Percentiles rank a stretch among this genome's conserved stretches.
Conservation (phyloP, 345 rosid species). For the Lenwebbia sp. region DNA sequence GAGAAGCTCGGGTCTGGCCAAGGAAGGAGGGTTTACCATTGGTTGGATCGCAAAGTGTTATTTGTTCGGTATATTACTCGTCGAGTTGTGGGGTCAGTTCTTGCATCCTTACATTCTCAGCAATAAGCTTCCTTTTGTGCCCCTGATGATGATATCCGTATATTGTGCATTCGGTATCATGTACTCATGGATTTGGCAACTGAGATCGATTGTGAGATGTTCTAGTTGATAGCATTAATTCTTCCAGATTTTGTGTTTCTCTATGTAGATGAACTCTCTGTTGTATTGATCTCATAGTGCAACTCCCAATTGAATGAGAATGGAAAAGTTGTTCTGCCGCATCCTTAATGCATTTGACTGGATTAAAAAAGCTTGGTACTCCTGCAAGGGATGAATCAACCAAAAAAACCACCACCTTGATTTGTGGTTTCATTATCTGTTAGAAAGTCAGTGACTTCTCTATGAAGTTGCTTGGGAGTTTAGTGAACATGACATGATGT, state of each 20-base stretch:
- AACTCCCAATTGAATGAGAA: neutral
- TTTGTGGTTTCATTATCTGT: neutral
- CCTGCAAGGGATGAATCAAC: neutral
- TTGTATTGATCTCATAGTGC: neutral
- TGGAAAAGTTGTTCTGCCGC: neutral
- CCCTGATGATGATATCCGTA: conserved; percentile 65
- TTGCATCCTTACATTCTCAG: conserved; percentile 60
- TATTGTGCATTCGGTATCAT: conserved; percentile 57
- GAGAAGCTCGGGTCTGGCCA: conserved; percentile 2
- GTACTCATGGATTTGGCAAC: conserved; percentile 93
- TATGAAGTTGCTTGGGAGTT: neutral
- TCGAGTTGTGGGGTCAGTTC: conserved; percentile 69
- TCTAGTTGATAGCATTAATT: neutral
- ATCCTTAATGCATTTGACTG: neutral
- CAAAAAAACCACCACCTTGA: neutral
- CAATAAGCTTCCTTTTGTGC: conserved; percentile 59
- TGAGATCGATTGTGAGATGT: conserved; percentile 18
- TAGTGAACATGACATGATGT: neutral
- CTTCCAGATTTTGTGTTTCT: neutral
- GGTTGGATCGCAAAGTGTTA: conserved; percentile 42
- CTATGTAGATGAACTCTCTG: neutral
- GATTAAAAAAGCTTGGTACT: neutral
- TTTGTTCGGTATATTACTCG: conserved; percentile 45
- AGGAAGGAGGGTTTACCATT: conserved; percentile 22
- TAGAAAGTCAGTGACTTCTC: neutral